phyloP scores from a whole-genome alignment of 1,139 yeast species.

The Petasospora rhodanensis region DNA sequence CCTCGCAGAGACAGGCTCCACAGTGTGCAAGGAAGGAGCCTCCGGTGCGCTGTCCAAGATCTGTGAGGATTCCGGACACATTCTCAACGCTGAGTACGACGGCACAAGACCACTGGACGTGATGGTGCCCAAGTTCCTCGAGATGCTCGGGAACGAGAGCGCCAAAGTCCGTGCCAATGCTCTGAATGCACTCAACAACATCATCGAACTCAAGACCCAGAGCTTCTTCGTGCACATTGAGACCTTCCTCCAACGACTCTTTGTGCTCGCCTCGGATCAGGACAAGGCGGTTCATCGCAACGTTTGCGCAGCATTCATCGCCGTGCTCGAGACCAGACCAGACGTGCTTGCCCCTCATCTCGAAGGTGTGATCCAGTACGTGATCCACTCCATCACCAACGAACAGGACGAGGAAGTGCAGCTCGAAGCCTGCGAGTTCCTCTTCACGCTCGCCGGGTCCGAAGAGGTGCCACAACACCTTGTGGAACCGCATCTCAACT shows the following conservation, averaged over 20 bases:
- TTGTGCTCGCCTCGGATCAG: conserved; percentile 57
- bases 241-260: conserved; percentile 57
- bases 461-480: conserved; percentile 42
- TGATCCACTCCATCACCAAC: conserved; percentile 68
- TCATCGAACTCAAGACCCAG: conserved; percentile 65
- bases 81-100: conserved; percentile 56
- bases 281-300: conserved; percentile 62
- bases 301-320: conserved; percentile 75
- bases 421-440: conserved; percentile 88
- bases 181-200: conserved; percentile 72
- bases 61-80: conserved; percentile 72
- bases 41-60: conserved; percentile 79
- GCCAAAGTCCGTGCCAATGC: conserved; percentile 58
- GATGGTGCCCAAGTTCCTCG: conserved; percentile 61
- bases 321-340: conserved; percentile 70
- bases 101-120: conserved; percentile 67
- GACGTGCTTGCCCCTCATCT: conserved; percentile 78
- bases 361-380: conserved; percentile 79
- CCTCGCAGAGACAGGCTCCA: conserved; percentile 43
- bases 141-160: conserved; percentile 38
- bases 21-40: conserved; percentile 63
- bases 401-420: conserved; percentile 67
- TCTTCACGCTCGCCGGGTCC: conserved; percentile 69
- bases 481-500: conserved; percentile 52
- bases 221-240: conserved; percentile 63